A percentile compares a stretch with the other conserved stretches of the same genome.
These are phyloP conservation scores for Kregervanrija delftensis DNA, from an alignment of 805 yeast species.

Conservation along the genomic window DNA sequence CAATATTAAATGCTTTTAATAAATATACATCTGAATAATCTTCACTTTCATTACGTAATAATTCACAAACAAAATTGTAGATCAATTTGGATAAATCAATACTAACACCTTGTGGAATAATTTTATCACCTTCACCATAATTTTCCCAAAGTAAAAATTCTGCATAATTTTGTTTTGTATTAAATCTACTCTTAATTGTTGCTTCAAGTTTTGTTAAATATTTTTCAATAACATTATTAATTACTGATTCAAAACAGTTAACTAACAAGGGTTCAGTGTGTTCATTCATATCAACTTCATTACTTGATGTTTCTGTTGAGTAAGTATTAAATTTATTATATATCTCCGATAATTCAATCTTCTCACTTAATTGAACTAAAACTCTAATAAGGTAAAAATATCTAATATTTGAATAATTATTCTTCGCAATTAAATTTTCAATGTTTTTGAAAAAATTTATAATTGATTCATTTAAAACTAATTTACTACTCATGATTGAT, in stretches of 20 bases:
- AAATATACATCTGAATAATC: conserved; percentile 25
- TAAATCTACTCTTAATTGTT: conserved; percentile 11
- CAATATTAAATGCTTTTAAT: conserved; percentile 11
- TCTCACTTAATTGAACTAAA: conserved; percentile 18
- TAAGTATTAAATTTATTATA: conserved; percentile 6
- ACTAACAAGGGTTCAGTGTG: conserved; percentile 12
- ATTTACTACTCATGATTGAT: conserved; percentile 11
- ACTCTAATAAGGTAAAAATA: conserved; percentile 21
- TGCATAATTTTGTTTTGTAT: conserved; percentile 6
- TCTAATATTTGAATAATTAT: conserved; percentile 9
- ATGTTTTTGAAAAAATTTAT: conserved; percentile 12
- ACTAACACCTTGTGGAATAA: conserved; percentile 19
- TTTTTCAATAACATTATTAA: conserved; percentile 5
- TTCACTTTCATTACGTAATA: conserved; percentile 13
- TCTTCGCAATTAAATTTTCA: conserved; percentile 1
- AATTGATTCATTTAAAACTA: conserved; percentile 13
- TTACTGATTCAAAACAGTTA: conserved; percentile 1
- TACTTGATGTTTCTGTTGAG: background rate
- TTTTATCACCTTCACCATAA: background rate
- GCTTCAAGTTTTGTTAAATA: conserved; percentile 7
- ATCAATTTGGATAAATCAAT: conserved; percentile 17
- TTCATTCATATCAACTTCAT: conserved; percentile 9
- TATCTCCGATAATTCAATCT: conserved; percentile 13
- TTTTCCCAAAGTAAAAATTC: conserved; percentile 18
- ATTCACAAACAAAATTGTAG: conserved; percentile 12